phyloP scores from a whole-genome alignment of 345 rosid genomes.

The Pistacia vera region DNA sequence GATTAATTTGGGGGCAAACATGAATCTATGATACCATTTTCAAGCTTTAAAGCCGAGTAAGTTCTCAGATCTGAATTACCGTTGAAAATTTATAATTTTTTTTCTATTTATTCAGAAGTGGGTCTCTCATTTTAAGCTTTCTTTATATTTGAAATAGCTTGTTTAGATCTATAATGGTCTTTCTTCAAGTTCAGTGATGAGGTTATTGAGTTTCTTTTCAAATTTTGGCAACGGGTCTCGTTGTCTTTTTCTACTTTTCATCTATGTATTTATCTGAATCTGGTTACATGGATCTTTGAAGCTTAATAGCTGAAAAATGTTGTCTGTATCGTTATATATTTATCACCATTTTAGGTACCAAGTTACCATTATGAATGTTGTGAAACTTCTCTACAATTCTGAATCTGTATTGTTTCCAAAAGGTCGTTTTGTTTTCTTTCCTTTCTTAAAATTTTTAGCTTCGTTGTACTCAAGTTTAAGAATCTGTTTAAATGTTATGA shows the following conservation, averaged over 20 bases:
- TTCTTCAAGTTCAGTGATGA: conserved; percentile 18
- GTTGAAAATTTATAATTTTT: conserved; percentile 31
- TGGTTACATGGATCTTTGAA: conserved; percentile 7
- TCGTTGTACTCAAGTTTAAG: background rate
- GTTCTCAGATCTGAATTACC: conserved; percentile 72
- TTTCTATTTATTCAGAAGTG: conserved; percentile 33
- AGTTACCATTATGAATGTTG: background rate
- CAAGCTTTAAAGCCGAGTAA: conserved; percentile 48
- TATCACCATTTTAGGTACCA: background rate
- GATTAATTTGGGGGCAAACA: conserved; percentile 23
- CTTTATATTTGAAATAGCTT: conserved; percentile 19
- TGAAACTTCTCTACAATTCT: background rate
- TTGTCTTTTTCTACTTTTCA: conserved; percentile 12
- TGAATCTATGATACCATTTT: conserved; percentile 32
- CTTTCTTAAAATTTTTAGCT: background rate
- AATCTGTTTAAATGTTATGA: too few relatives aligned
- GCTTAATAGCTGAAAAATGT: background rate
- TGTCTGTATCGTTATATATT: background rate
- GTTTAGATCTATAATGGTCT: conserved; percentile 39
- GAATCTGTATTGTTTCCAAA: background rate
- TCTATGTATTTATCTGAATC: conserved; percentile 12
- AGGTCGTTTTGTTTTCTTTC: background rate
- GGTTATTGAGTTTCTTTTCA: conserved; percentile 16
- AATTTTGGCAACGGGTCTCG: conserved; percentile 13
- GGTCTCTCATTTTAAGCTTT: conserved; percentile 22